These are phyloP conservation scores for Caryopteris hybrid DNA, from an alignment of 305 asterid species.

Conservation along the genomic window DNA sequence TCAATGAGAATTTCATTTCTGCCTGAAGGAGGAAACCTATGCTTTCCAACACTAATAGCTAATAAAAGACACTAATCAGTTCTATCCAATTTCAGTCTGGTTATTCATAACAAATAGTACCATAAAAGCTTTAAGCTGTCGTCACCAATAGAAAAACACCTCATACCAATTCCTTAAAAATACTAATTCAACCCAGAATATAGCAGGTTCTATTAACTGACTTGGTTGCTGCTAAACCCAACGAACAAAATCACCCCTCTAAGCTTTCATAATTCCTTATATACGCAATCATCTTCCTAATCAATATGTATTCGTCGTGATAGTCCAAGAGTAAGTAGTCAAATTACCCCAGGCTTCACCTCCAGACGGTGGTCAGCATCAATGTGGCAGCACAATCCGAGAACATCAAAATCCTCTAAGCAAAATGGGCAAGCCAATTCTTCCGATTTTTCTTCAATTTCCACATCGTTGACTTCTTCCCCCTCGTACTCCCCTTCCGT, in stretches of 20 bases:
- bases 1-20: background rate
- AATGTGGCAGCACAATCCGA: slow-evolving; percentile 87
- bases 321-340: background rate
- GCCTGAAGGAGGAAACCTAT: background rate
- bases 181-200: background rate
- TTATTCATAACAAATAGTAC: background rate
- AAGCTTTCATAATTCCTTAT: background rate
- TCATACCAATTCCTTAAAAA: background rate
- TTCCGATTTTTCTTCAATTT: slow-evolving; percentile 32
- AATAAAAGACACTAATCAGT: background rate
- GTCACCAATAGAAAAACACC: background rate
- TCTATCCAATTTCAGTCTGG: background rate
- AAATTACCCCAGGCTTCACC: slow-evolving; percentile 73
- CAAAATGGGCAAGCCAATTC: slow-evolving; percentile 93
- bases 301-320: background rate
- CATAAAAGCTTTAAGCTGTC: background rate
- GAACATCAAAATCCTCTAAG: slow-evolving; percentile 74
- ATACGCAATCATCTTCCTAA: background rate
- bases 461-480: slow-evolving; percentile 36
- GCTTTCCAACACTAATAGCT: background rate
- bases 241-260: slow-evolving; percentile 5
- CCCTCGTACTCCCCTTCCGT: slow-evolving; percentile 48
- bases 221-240: background rate
- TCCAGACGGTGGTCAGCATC: slow-evolving; percentile 82
- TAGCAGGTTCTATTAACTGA: background rate